Conservation (phyloP, 805 yeast genomes). For the Candida takata region DNA sequence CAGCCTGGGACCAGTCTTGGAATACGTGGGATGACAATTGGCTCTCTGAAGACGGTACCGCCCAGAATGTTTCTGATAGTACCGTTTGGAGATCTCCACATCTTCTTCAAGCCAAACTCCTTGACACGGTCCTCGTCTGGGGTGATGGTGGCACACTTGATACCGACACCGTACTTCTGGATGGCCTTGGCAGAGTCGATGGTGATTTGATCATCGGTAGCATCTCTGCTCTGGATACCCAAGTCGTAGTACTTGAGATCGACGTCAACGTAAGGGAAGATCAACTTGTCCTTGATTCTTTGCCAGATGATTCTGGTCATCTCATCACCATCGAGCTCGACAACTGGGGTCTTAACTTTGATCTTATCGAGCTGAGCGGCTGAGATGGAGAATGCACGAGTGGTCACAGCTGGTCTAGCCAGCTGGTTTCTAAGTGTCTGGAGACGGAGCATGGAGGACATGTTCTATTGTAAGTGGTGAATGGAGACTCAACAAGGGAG, state of each 20-base stretch:
- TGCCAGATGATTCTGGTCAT: slow-evolving; percentile 97
- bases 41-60: slow-evolving; percentile 96
- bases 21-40: slow-evolving; percentile 82
- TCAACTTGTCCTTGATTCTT: slow-evolving; percentile 76
- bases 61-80: slow-evolving; percentile 93
- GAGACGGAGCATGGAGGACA: slow-evolving; percentile 4
- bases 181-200: slow-evolving; percentile 87
- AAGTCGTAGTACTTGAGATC: slow-evolving; percentile 90
- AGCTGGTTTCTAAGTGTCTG: slow-evolving; percentile 1
- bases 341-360: slow-evolving; percentile 79
- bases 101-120: slow-evolving; percentile 84
- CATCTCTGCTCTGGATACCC: slow-evolving; percentile 79
- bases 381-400: slow-evolving; percentile 17
- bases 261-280: slow-evolving; percentile 77
- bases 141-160: slow-evolving; percentile 98
- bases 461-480: too few relatives aligned
- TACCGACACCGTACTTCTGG: slow-evolving; percentile 82
- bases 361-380: slow-evolving; percentile 43
- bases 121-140: slow-evolving; percentile 94
- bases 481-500: too few relatives aligned
- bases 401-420: slow-evolving; percentile 11
- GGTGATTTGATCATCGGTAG: slow-evolving; percentile 84
- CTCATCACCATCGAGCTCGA: slow-evolving; percentile 97
- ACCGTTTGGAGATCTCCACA: slow-evolving; percentile 98
- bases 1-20: slow-evolving; percentile 88